Percentiles rank a stretch among this genome's conserved stretches.
phyloP scores from a whole-genome alignment of 2,329 filamentous ascomycete genomes.

The Hortaea werneckii region DNA sequence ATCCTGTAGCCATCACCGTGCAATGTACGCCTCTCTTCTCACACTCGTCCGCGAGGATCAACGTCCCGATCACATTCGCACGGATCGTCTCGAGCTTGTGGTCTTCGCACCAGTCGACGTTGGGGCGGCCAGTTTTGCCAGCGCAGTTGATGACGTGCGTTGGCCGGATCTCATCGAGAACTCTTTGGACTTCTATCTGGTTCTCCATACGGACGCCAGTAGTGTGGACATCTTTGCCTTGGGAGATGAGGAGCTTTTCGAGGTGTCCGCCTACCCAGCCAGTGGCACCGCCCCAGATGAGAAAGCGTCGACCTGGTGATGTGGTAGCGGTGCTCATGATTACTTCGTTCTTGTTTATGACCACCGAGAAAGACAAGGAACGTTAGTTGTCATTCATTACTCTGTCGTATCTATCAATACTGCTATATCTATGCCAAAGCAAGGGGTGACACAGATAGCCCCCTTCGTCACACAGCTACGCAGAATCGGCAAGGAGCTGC shows the following conservation, averaged over 20 bases:
- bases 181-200: slow-evolving; percentile 45
- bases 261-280: slow-evolving; percentile 56
- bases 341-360: neutral
- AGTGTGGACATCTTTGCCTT: slow-evolving; percentile 51
- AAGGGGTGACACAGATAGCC: neutral
- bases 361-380: no score
- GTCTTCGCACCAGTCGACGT: slow-evolving; percentile 63
- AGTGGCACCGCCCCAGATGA: slow-evolving; percentile 52
- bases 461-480: neutral
- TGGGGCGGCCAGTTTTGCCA: slow-evolving; percentile 56
- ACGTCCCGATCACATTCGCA: slow-evolving; percentile 55
- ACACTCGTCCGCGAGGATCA: slow-evolving; percentile 55
- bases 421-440: neutral
- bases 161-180: slow-evolving; percentile 50
- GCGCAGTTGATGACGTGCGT: slow-evolving; percentile 59
- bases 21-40: slow-evolving; percentile 49
- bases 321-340: neutral
- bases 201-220: slow-evolving; percentile 59
- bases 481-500: neutral
- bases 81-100: slow-evolving; percentile 58
- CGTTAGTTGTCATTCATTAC: no score
- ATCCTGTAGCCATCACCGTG: slow-evolving; percentile 58
- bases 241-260: slow-evolving; percentile 45
- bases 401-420: no score
- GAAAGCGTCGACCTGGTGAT: slow-evolving; percentile 29